Evolutionary conservation across 352 stramenopile genomes (phyloP), one percentile per base, ranked within the genome.

Genomic region (Phytophthora gonapodyides): DNA sequence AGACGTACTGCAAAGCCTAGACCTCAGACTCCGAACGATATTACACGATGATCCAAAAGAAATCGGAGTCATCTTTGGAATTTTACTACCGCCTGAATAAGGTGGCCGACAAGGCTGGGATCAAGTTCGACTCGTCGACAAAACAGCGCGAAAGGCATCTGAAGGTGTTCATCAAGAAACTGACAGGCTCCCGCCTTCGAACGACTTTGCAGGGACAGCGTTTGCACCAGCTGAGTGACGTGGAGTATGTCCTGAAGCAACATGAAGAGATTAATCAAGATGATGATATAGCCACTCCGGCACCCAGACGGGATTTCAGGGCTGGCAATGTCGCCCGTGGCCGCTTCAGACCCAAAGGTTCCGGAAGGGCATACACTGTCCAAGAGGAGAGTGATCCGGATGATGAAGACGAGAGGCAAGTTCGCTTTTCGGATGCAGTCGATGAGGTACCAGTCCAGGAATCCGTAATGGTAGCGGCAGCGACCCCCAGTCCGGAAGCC

Each of bases 1-100:
- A 37, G 43, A 19, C 19, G 12, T 49, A 49, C 12, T 33, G 17
- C 43, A 49, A 49, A 21, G 43, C 24, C 17, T 37, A 19, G 44
- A 51, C 24, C 15, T 17, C 24, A 0, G 19, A 35, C 5, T 33
- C 43, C 2, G 19, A 21, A 10, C 43, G 19, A 2, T 17, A 11
- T 16, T 45, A 24, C 15, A 21, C 15, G 15, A 24, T n/a, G 9
- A 12, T 30, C 12, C 16, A 24, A 5, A 45, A 5, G 15, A 24
- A 45, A 5, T 45, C 15, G 2, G 16, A 45, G 6, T 3, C 44
- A 2, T 6, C 41, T 8, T 7, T 30, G 9, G 19, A 47, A 12
- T 47, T 31, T 6, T 47, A 27, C 41, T 51, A 37, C 44, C 11
- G 44, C 11, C 9, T 37, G 44, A 51, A 51, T 2, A 31, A 21